These are phyloP conservation scores for Physaria fendleri DNA, from an alignment of 345 rosid species.

Conservation along the genomic window DNA sequence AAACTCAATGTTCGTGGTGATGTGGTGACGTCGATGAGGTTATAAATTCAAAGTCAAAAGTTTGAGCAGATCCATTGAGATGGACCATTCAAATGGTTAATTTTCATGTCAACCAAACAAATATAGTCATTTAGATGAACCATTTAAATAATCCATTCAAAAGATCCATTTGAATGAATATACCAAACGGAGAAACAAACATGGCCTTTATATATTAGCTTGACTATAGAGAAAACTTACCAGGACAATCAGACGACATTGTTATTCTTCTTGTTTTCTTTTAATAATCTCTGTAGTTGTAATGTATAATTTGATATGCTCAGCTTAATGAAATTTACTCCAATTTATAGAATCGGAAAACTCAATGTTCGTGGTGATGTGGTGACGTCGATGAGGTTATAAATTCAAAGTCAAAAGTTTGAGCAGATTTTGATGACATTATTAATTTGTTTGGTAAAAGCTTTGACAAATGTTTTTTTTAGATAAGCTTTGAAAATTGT, in stretches of 20 bases:
- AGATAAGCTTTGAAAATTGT: background rate
- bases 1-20: background rate
- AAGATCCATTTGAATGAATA: too few species aligned
- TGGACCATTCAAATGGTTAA: too few species aligned
- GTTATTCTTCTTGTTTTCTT: background rate
- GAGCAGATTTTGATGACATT: background rate
- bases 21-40: slow-evolving; percentile 1
- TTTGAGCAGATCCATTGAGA: background rate
- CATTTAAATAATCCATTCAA: too few species aligned
- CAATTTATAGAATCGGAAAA: slow-evolving; percentile 7
- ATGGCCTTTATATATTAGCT: too few species aligned
- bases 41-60: background rate
- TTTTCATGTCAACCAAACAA: too few species aligned
- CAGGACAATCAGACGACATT: slow-evolving; percentile 17
- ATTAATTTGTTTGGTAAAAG: background rate
- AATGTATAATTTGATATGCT: slow-evolving; percentile 4
- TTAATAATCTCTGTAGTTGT: slow-evolving; percentile 3
- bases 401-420: background rate
- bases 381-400: slow-evolving; percentile 3
- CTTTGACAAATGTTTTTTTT: background rate
- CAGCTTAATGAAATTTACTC: background rate
- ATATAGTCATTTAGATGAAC: too few species aligned
- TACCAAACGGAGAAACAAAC: too few species aligned
- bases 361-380: background rate
- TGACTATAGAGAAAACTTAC: background rate